A percentile compares a stretch with the other conserved stretches of the same genome.
Conservation (phyloP, 163 green algal genomes). For the Chlorella variabilis region DNA sequence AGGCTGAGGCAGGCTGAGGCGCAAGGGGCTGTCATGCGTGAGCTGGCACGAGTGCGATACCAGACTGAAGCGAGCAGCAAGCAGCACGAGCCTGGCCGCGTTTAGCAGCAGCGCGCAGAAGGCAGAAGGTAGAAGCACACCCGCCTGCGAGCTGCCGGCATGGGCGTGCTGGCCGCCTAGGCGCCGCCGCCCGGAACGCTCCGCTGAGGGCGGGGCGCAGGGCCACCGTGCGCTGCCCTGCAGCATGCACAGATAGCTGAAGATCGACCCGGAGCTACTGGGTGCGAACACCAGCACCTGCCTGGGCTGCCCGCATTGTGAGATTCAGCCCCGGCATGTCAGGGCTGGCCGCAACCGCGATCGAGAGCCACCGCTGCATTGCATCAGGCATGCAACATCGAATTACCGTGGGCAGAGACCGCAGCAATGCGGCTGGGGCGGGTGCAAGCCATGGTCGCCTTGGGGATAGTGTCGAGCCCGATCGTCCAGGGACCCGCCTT, state of each 20-base stretch:
- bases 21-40: too few species aligned
- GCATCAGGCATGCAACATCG: neutral
- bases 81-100: too few species aligned
- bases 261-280: neutral
- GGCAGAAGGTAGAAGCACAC: too few species aligned
- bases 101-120: too few species aligned
- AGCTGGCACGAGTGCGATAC: too few species aligned
- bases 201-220: neutral
- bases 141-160: neutral
- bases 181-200: neutral
- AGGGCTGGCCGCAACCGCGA: neutral
- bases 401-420: neutral
- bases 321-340: neutral
- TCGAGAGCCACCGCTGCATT: neutral
- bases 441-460: neutral
- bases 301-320: too few species aligned
- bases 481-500: neutral
- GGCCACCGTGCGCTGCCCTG: neutral
- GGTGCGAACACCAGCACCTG: neutral
- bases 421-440: neutral
- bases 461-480: neutral
- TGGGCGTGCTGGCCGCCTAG: neutral
- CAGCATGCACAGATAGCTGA: neutral
- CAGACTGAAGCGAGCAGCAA: too few species aligned
- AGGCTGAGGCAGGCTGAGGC: too few species aligned